Evolutionary conservation across 305 asterid species (phyloP), one percentile per base, ranked within the genome.

Genomic region (Fraxinus ornus): DNA sequence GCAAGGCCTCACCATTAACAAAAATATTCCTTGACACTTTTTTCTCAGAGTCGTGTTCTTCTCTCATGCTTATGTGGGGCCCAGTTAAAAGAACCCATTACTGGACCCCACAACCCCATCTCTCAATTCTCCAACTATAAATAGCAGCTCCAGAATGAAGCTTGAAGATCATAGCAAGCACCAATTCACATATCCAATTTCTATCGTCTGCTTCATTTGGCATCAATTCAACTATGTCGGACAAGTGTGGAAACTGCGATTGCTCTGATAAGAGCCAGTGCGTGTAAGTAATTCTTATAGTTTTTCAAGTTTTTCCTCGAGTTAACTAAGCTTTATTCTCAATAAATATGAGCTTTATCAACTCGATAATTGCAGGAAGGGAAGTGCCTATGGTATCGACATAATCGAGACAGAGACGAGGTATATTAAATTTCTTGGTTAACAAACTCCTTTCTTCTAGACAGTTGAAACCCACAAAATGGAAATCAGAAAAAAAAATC

Each of bases 171-270:
- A 86, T 55, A 86, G 76, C 83, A 87, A 28, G 52, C 80, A 83
- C 24, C 44, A 80, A 22, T 37, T 26, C 57, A 41, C 15, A 79
- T 35, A 78, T 19, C 37, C 64, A 30, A 36, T 30, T n/a, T 74
- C 26, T 21, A 9, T 41, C 78, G 8, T 75, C 37, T 19, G 21
- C 60, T 75, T 81, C 22, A 15, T 49, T 72, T 9, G 0, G 52
- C 79, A 68, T 32, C 62, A 62, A 49, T 70, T 24, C 37, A 80
- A 77, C 49, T 86, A 92, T 90, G 93, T 87, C 95, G 35, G 89
- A 82, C 92, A 91, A 80, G 88, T 92, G 94, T 32, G 86, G 87
- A 32, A 85, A 9, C 90, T 92, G 92, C 81, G 85, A 86, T 85
- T 92, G 93, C 19, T 35, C 90, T 85, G 89, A 86, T 87, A 30